Percentiles rank a stretch among this genome's conserved stretches.
Evolutionary conservation across 306 rosid species (phyloP).

Genomic region (Prunus mume): DNA sequence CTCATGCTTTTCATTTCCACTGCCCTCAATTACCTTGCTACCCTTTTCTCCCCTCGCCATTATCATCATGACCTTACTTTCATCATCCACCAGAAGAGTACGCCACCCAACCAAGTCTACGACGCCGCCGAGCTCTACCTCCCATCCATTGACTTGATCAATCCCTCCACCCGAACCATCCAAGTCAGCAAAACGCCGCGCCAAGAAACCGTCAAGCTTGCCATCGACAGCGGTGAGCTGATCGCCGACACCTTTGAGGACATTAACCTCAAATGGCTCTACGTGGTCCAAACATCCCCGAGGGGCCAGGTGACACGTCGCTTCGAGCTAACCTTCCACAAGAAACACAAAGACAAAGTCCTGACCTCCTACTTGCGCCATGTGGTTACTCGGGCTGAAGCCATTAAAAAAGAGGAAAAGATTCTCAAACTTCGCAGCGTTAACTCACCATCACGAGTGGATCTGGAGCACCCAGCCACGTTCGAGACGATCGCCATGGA

Average conservation of each 20-base stretch:
- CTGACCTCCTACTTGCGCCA: conserved; percentile 24
- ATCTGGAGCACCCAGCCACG: conserved; percentile 41
- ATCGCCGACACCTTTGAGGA: conserved; percentile 11
- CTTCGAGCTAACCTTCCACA: conserved; percentile 28
- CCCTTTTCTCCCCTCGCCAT: too few species aligned
- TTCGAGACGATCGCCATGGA: conserved; percentile 44
- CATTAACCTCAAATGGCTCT: too few species aligned
- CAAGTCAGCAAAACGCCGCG: conserved; percentile 22
- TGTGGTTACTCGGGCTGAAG: conserved; percentile 19
- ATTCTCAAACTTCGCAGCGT: conserved; percentile 25
- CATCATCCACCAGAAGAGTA: too few species aligned
- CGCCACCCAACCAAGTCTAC: conserved; percentile 36
- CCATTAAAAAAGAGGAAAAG: conserved; percentile 13
- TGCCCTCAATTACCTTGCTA: too few species aligned
- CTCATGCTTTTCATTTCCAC: too few species aligned
- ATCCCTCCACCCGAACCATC: neutral
- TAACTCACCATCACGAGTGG: too few species aligned
- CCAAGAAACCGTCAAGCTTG: conserved; percentile 15
- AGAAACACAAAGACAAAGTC: conserved; percentile 27
- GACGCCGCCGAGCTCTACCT: conserved; percentile 39
- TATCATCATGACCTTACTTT: too few species aligned
- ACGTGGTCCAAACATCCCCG: too few species aligned
- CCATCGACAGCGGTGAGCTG: conserved; percentile 26
- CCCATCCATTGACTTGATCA: conserved; percentile 18
- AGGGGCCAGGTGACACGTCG: too few species aligned